Percentiles rank a stretch among this genome's conserved stretches.
Evolutionary conservation across 2,329 filamentous ascomycete species (phyloP).

Genomic region (Calonectria montana): DNA sequence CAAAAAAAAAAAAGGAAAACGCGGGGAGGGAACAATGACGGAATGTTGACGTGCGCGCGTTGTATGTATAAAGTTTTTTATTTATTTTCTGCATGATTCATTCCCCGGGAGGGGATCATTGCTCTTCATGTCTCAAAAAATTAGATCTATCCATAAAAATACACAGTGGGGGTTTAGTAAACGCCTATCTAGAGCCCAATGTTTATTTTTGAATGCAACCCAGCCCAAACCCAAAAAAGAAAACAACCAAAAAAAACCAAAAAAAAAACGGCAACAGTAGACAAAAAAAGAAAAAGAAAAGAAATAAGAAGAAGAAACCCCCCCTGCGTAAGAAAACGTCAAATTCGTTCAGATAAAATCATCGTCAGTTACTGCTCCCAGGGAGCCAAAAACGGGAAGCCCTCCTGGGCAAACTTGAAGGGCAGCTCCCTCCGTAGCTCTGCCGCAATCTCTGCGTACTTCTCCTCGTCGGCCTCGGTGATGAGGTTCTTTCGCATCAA

Average conservation of each 20-base stretch:
- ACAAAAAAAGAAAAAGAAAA: background rate
- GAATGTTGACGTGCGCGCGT: background rate
- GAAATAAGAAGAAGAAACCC: background rate
- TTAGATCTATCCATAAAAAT: conserved; percentile 21
- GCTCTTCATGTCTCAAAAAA: background rate
- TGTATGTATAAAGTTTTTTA: background rate
- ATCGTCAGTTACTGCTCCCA: conserved; percentile 7
- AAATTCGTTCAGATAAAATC: background rate
- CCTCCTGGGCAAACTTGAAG: conserved; percentile 36
- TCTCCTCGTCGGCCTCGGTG: conserved; percentile 36
- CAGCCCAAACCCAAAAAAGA: background rate
- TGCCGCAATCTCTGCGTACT: conserved; percentile 33
- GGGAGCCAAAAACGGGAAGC: conserved; percentile 19
- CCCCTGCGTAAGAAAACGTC: background rate
- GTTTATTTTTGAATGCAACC: background rate
- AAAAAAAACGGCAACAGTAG: background rate
- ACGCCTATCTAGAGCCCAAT: background rate
- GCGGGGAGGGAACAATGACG: too few relatives aligned
- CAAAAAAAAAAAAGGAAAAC: background rate
- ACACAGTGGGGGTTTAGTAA: conserved; percentile 7
- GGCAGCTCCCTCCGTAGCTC: conserved; percentile 42
- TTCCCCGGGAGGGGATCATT: background rate
- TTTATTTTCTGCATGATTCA: background rate
- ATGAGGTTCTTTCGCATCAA: conserved; percentile 46
- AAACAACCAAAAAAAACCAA: background rate